Evolutionary conservation across 345 rosid genomes (phyloP), one percentile per base, ranked within the genome.

Genomic region (Linum tenue): DNA sequence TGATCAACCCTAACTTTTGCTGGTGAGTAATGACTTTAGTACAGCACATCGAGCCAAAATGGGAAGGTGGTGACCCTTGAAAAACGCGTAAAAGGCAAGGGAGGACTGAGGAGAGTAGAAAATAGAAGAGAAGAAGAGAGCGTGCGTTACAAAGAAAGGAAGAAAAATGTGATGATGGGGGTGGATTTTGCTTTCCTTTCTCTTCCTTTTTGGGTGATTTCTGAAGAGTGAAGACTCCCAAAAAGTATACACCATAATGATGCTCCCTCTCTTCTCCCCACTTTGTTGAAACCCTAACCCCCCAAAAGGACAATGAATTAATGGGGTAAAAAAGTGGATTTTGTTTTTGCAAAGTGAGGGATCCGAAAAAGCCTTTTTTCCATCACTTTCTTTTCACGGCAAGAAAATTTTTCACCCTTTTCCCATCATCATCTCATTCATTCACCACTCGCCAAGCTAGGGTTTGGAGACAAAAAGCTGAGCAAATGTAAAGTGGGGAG

Each of bases 1-100:
- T 22, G 31, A 22, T 22, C 31, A 22, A 22, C 31, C 31, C 31
- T 8, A 41, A 4, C 9, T 41, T 4, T 41, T 41, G 44, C 44
- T 11, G 14, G 56, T 9, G n/a, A 16, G 14, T 11, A 16, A 16
- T 51, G 56, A 51, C 10, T 9, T 2, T 51, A 16, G 56, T 1
- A 51, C 31, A 22, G 31, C 31, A 22, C 31, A 22, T 22, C 31
- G 31, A 22, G 31, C 31, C 31, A 51, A 51, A 11, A 16, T 16
- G 56, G 10, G n/a, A 51, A 51, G n/a, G 9, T 22, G 60, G 6
- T 57, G 60, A 57, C 14, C 35, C 4, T 57, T 16, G 60, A 7
- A 57, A 57, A 57, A 57, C 60, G 60, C 60, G 60, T 57, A 57
- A 17, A 57, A 17, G 60, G 17, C 6, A 57, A 57, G 37, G 31